These are phyloP conservation scores for Microbotryomycetes sp. DNA, from an alignment of 1,284 basidiomycete species.

Conservation along the genomic window DNA sequence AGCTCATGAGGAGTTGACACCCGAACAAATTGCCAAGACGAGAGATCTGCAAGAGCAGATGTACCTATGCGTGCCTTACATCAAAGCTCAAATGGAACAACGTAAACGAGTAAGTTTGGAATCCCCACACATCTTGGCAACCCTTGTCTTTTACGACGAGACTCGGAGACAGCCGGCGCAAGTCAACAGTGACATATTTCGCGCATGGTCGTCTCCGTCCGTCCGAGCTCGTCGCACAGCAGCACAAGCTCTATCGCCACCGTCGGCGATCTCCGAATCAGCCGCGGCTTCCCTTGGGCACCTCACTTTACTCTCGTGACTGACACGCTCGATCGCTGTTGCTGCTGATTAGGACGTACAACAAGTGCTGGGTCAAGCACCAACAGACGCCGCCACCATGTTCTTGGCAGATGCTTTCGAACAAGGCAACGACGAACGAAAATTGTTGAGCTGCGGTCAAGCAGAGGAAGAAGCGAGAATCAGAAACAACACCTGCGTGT, in stretches of 20 bases:
- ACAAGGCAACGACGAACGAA: constrained; percentile 23
- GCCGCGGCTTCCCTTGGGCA: background rate
- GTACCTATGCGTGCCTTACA: constrained; percentile 44
- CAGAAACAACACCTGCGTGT: constrained; percentile 43
- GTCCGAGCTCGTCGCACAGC: no score
- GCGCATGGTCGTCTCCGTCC: background rate
- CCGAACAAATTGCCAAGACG: constrained; percentile 39
- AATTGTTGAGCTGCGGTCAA: constrained; percentile 40
- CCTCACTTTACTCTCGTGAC: background rate
- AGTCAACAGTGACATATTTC: no score
- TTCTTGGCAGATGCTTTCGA: constrained; percentile 42
- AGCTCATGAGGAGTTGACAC: constrained; percentile 39
- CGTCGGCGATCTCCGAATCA: background rate
- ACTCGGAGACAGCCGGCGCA: no score
- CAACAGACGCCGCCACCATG: constrained; percentile 39
- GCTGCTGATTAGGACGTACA: constrained; percentile 24
- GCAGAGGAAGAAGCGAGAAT: constrained; percentile 39
- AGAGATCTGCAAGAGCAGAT: constrained; percentile 40
- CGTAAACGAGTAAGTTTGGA: constrained; percentile 38
- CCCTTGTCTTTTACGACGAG: no score
- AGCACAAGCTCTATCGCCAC: no score
- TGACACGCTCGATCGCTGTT: background rate
- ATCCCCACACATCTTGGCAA: no score
- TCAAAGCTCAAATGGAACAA: constrained; percentile 41
- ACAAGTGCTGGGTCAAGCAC: constrained; percentile 33